Percentiles rank a stretch among this genome's conserved stretches.
These are phyloP conservation scores for Venturiaceae sp. DNA, from an alignment of 2,329 filamentous ascomycete species.

Conservation along the genomic window DNA sequence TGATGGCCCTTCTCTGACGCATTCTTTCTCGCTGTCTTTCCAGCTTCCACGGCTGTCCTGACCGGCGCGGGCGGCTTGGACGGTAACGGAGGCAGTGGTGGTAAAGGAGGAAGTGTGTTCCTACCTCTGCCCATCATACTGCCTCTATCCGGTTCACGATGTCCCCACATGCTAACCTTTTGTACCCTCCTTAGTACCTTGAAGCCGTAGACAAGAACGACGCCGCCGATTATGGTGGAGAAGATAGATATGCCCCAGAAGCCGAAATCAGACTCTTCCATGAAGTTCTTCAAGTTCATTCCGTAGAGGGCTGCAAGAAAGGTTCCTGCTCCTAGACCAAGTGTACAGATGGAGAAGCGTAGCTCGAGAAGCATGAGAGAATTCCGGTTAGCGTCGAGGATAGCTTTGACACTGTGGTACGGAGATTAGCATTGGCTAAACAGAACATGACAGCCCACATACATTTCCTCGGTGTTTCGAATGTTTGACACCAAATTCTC, in stretches of 20 bases:
- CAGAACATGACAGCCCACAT: no score
- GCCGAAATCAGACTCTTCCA: constrained; percentile 84
- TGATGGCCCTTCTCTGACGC: background rate
- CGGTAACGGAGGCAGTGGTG: background rate
- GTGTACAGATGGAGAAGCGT: constrained; percentile 89
- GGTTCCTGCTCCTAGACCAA: constrained; percentile 89
- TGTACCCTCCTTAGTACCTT: constrained; percentile 77
- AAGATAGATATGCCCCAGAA: constrained; percentile 66
- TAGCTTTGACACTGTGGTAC: constrained; percentile 71
- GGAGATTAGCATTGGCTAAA: constrained; percentile 12
- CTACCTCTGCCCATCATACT: background rate
- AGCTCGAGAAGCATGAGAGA: constrained; percentile 95
- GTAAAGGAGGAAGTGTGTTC: background rate
- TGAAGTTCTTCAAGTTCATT: constrained; percentile 98
- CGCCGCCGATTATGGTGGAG: constrained; percentile 61
- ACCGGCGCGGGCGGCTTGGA: background rate
- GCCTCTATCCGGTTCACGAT: background rate
- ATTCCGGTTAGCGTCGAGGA: constrained; percentile 95
- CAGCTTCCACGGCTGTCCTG: background rate
- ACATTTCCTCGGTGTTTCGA: constrained; percentile 98
- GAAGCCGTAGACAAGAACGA: constrained; percentile 78
- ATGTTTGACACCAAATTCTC: constrained; percentile 91
- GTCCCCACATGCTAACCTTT: constrained; percentile 75
- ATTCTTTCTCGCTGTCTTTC: background rate
- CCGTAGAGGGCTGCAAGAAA: constrained; percentile 98